A percentile compares a stretch with the other conserved stretches of the same genome.
phyloP scores from a whole-genome alignment of 345 rosid species.

The Fremontodendron californicum region DNA sequence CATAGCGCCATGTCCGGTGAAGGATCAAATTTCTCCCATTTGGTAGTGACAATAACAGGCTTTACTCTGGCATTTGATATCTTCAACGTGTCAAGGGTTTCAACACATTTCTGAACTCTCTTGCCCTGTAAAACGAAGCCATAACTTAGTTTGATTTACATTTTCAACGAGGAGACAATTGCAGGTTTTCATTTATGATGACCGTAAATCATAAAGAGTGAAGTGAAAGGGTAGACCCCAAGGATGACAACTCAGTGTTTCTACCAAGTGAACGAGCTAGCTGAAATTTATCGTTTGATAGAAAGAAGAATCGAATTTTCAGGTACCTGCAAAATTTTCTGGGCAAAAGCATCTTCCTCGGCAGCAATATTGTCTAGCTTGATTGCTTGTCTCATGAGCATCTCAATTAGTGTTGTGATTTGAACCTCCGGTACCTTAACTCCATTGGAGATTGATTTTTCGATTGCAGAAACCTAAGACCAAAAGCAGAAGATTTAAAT shows the following conservation, averaged over 20 bases:
- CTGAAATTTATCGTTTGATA: background rate
- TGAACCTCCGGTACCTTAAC: conserved; percentile 47
- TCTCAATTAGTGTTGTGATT: conserved; percentile 51
- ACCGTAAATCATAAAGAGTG: background rate
- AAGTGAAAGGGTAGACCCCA: background rate
- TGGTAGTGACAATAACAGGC: conserved; percentile 30
- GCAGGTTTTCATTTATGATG: background rate
- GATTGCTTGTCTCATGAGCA: conserved; percentile 58
- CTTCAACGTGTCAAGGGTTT: conserved; percentile 38
- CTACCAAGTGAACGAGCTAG: background rate
- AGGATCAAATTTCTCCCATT: conserved; percentile 46
- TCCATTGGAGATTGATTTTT: conserved; percentile 38
- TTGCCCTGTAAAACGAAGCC: conserved; percentile 26
- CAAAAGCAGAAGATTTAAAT: background rate
- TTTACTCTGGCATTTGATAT: conserved; percentile 33
- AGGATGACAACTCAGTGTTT: background rate
- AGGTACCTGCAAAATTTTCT: conserved; percentile 38
- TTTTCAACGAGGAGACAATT: background rate
- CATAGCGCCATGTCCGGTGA: conserved; percentile 28
- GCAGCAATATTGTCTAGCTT: conserved; percentile 41
- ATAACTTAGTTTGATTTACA: background rate
- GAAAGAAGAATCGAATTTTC: background rate
- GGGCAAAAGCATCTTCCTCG: conserved; percentile 39
- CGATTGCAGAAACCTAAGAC: conserved; percentile 34
- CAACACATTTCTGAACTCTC: conserved; percentile 48